Conservation (phyloP, 139 green algal genomes). For the Nannochloris sp. region DNA sequence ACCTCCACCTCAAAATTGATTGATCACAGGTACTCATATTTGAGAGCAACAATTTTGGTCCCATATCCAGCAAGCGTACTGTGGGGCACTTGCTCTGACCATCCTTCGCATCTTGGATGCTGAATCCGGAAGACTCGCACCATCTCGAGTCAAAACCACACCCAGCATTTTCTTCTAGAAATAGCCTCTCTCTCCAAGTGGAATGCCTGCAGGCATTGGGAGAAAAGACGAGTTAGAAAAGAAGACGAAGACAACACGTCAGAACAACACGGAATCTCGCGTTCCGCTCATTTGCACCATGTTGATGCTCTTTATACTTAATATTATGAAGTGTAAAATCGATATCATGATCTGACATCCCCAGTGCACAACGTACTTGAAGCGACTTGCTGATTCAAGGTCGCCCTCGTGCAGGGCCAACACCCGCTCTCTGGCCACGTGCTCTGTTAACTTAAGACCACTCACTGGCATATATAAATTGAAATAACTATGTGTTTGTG, state of each 20-base stretch:
- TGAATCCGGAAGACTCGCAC: constrained; percentile 21
- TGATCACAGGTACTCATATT: constrained; percentile 40
- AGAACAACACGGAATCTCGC: not conserved
- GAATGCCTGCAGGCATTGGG: constrained; percentile 7
- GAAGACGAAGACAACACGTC: not conserved
- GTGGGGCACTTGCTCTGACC: not conserved
- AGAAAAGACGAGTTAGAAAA: no score
- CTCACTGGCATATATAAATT: not conserved
- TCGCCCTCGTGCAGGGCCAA: not conserved
- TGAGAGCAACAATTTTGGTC: constrained; percentile 61
- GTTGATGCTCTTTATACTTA: no score
- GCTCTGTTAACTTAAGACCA: constrained; percentile 10
- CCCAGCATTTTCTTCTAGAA: constrained; percentile 30
- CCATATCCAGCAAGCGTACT: constrained; percentile 48
- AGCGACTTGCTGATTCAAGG: constrained; percentile 8
- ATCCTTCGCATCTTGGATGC: constrained; percentile 9
- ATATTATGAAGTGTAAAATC: no score
- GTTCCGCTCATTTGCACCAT: no score
- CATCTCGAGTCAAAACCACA: constrained; percentile 28
- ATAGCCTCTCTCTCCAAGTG: constrained; percentile 38
- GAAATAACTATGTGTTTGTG: constrained; percentile 12
- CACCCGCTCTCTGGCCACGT: constrained; percentile 7
- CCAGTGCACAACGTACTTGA: constrained; percentile 15
- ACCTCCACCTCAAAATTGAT: constrained; percentile 42
- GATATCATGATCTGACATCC: no score